Conservation (phyloP, 208 protist species). For the Angomonas ambiguus region DNA sequence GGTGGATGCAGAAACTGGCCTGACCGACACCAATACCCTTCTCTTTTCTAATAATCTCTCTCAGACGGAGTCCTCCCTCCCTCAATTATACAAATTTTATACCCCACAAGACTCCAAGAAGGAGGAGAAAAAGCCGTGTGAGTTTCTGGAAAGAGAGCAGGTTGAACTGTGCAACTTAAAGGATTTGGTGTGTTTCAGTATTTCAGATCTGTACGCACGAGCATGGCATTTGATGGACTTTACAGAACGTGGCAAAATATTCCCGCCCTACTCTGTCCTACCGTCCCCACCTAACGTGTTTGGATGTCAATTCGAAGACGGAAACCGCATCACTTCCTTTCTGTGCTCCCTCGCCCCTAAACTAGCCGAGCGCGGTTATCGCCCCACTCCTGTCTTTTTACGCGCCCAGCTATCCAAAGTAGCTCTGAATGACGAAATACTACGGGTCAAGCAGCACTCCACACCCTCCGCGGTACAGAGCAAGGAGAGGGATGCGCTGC, state of each 20-base stretch:
- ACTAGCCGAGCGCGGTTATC: constrained; percentile 19
- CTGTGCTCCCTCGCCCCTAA: constrained; percentile 40
- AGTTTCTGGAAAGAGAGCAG: constrained; percentile 9
- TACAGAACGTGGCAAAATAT: constrained; percentile 22
- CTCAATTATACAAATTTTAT: constrained; percentile 17
- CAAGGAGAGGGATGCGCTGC: constrained; percentile 2
- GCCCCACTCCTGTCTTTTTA: constrained; percentile 28
- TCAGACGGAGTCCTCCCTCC: neutral
- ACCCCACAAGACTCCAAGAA: neutral
- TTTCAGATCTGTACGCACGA: constrained; percentile 31
- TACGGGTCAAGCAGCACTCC: constrained; percentile 16
- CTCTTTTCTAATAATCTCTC: neutral
- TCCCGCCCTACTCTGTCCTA: constrained; percentile 30
- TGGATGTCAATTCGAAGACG: constrained; percentile 33
- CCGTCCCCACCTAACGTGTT: constrained; percentile 45
- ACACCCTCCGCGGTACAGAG: neutral
- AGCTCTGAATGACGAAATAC: constrained; percentile 9
- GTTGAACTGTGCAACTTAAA: constrained; percentile 3
- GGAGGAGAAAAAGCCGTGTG: neutral
- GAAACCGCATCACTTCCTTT: constrained; percentile 40
- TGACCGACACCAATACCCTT: neutral
- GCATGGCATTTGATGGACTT: constrained; percentile 39
- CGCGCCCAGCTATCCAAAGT: constrained; percentile 15
- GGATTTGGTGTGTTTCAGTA: constrained; percentile 19
- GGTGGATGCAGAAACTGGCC: neutral